Percentiles rank a stretch among this genome's conserved stretches.
phyloP scores from a whole-genome alignment of 1,284 basidiomycete genomes.

The Boletellus dicymbophilus region DNA sequence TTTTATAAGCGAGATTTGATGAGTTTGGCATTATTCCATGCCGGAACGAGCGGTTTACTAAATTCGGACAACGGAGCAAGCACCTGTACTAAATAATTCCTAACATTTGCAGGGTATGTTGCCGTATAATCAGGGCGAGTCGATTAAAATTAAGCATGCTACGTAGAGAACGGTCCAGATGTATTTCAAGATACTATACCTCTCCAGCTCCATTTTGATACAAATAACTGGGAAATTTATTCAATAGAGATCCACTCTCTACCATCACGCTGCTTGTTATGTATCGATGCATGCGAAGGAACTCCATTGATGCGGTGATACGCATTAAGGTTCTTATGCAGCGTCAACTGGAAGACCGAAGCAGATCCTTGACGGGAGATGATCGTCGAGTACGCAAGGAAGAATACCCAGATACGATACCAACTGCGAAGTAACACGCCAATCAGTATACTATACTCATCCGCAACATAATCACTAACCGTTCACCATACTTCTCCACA shows the following conservation, averaged over 20 bases:
- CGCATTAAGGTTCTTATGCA: slow-evolving; percentile 97
- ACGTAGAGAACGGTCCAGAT: slow-evolving; percentile 16
- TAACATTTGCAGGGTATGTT: too few species aligned
- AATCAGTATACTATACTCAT: neutral
- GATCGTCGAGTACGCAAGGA: slow-evolving; percentile 83
- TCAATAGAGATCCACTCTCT: slow-evolving; percentile 32
- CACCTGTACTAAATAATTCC: too few species aligned
- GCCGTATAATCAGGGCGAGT: neutral
- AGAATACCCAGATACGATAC: slow-evolving; percentile 92
- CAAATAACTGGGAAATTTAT: slow-evolving; percentile 4
- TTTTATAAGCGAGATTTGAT: too few species aligned
- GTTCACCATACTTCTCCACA: slow-evolving; percentile 86
- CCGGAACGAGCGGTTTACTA: too few species aligned
- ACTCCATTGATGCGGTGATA: slow-evolving; percentile 87
- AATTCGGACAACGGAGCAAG: too few species aligned
- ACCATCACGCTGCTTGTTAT: slow-evolving; percentile 44
- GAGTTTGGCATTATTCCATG: too few species aligned
- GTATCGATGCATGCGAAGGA: slow-evolving; percentile 73
- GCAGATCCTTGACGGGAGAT: slow-evolving; percentile 81
- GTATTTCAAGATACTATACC: neutral
- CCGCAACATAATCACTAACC: slow-evolving; percentile 26
- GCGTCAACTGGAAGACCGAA: slow-evolving; percentile 93
- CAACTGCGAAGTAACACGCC: slow-evolving; percentile 38
- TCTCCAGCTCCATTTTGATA: neutral
- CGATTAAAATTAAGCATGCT: slow-evolving; percentile 32